phyloP scores from a whole-genome alignment of 805 yeast genomes.

The Kodamaea restingae region DNA sequence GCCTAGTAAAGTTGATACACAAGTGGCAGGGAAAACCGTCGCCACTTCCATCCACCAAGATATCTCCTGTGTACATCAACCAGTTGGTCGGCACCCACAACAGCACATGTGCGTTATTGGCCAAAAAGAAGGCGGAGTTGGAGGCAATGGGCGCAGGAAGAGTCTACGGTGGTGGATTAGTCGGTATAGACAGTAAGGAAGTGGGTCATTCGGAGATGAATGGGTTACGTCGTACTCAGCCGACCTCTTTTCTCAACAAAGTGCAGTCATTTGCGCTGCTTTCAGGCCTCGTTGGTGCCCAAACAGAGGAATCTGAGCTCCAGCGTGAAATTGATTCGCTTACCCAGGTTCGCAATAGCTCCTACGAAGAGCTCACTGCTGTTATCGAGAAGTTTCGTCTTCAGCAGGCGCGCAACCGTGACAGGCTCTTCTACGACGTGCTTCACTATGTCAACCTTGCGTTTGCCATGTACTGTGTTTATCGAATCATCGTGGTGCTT shows the following conservation, averaged over 20 bases:
- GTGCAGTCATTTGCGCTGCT: slow-evolving; percentile 41
- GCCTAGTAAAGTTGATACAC: slow-evolving; percentile 2
- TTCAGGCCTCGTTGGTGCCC: slow-evolving; percentile 14
- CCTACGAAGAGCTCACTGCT: slow-evolving; percentile 29
- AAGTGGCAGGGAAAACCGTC: not conserved
- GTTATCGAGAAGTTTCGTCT: slow-evolving; percentile 15
- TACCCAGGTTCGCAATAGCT: slow-evolving; percentile 23
- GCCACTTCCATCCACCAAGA: not conserved
- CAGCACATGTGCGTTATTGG: slow-evolving; percentile 33
- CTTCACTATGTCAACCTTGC: slow-evolving; percentile 18
- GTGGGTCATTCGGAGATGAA: too few relatives aligned
- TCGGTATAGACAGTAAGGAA: too few relatives aligned
- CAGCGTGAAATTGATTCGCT: slow-evolving; percentile 38
- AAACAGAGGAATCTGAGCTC: slow-evolving; percentile 31
- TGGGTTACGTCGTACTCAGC: too few relatives aligned
- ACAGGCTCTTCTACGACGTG: slow-evolving; percentile 4
- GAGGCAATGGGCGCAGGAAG: not conserved
- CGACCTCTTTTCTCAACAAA: slow-evolving; percentile 20
- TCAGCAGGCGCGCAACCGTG: slow-evolving; percentile 10
- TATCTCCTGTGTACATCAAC: slow-evolving; percentile 6
- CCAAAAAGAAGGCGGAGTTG: slow-evolving; percentile 33
- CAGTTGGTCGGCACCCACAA: slow-evolving; percentile 24
- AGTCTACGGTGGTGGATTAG: not conserved
- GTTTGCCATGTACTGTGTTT: slow-evolving; percentile 48
- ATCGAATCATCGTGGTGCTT: slow-evolving; percentile 42